Evolutionary conservation across 192 early-diverging fungal species (phyloP), one percentile per base, ranked within the genome.

Genomic region (Pilaira anomala): DNA sequence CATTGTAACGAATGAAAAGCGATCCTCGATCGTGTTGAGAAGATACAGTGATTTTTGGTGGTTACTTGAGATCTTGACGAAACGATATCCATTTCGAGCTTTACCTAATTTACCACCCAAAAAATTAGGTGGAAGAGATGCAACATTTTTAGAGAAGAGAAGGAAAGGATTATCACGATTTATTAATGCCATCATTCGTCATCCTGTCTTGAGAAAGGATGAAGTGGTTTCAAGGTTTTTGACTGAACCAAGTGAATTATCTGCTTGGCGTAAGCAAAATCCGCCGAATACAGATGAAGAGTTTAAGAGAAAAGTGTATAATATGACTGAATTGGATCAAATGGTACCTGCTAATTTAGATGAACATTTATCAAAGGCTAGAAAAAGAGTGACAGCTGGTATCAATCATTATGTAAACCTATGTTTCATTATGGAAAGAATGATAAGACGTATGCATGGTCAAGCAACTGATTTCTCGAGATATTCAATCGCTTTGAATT

Each of bases 21-120:
- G 76, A 13, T 71, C 70, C 28, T 78, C 78, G 11, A 78, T 67
- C 63, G 93, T 93, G 1, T 65, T 87, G 25, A 85, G 95, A 21
- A 82, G 95, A 66, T 97, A 92, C 69, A 93, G 88, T 60, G 95
- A 97, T 71, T 95, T 97, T 75, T 83, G 87, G 77, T 95, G 93
- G 93, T 77, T 97, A 44, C 80, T 85, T 48, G 92, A 93, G 58
- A 80, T 90, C 11, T 72, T 97, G 1, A 56, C 82, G 24, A 87
- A 83, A 55, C 72, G 84, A 53, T 97, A 95, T 68, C 93, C 93
- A 12, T 91, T 83, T 62, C 76, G 95, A 45, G 86, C 91, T 63
- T 80, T 88, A 40, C 85, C 91, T 19, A 86, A 87, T 71, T 77
- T 95, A 9, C 94, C 94, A 30, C 94, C 94, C 1, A 96, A 96